Percentiles rank a stretch among this genome's conserved stretches.
Evolutionary conservation across 2,329 filamentous ascomycete genomes (phyloP).

Genomic region (Scedosporium boydii): DNA sequence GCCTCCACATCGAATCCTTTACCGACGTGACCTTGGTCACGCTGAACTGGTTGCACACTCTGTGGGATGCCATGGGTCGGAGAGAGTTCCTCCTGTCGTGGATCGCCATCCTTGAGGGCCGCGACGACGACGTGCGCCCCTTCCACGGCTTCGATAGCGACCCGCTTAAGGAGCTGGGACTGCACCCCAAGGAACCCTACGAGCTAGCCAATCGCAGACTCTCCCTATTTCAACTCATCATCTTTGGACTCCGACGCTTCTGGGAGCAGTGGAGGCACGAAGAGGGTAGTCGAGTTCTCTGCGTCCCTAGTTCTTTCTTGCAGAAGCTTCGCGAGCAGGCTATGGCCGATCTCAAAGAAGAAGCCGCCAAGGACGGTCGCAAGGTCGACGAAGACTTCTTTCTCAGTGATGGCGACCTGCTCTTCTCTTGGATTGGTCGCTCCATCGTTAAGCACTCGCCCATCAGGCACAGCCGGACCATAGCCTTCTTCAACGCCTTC

Average conservation of each 20-base stretch:
- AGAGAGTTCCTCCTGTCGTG: constrained; percentile 32
- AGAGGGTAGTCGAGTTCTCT: constrained; percentile 18
- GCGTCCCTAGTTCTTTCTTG: constrained; percentile 24
- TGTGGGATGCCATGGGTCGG: constrained; percentile 36
- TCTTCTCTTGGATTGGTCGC: constrained; percentile 29
- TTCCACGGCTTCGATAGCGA: constrained; percentile 4
- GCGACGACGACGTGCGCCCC: constrained; percentile 30
- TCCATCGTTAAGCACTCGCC: constrained; percentile 14
- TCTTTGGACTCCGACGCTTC: constrained; percentile 18
- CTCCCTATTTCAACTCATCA: constrained; percentile 16
- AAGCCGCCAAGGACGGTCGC: background rate
- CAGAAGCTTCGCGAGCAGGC: constrained; percentile 19
- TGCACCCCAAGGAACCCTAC: background rate
- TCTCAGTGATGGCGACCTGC: constrained; percentile 35
- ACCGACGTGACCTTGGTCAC: constrained; percentile 38
- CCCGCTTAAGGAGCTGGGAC: background rate
- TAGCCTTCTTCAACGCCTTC: constrained; percentile 18
- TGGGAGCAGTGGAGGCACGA: constrained; percentile 13
- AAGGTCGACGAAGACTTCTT: constrained; percentile 24
- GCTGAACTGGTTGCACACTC: constrained; percentile 34
- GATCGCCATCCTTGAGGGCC: constrained; percentile 33
- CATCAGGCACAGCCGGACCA: constrained; percentile 15
- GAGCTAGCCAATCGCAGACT: constrained; percentile 15
- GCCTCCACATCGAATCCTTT: constrained; percentile 38
- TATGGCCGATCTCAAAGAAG: constrained; percentile 5